phyloP scores from a whole-genome alignment of 208 protist genomes.

The Acanthamoeba castellanii region DNA sequence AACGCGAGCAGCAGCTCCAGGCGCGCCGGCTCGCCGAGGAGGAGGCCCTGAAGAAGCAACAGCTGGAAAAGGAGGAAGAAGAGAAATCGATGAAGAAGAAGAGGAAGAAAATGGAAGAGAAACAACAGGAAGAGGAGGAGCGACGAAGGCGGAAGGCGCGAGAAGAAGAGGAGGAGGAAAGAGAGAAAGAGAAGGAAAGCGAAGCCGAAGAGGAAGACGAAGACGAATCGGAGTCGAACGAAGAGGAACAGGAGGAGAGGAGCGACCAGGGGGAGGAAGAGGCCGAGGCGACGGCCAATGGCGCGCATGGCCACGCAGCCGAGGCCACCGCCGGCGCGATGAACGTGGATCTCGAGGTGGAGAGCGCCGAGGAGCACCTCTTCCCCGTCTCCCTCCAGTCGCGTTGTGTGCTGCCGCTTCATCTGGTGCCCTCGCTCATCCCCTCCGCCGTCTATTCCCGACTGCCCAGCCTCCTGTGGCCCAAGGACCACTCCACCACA shows the following conservation, averaged over 20 bases:
- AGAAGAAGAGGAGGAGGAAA: not conserved
- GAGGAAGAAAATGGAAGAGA: not conserved
- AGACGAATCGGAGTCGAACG: not conserved
- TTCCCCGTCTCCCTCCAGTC: constrained; percentile 39
- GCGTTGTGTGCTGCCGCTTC: not conserved
- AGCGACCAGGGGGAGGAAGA: not conserved
- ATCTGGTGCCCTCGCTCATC: not conserved
- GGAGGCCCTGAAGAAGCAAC: no score
- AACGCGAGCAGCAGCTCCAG: constrained; percentile 12
- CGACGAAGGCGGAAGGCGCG: no score
- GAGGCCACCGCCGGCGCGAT: not conserved
- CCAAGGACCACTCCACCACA: not conserved
- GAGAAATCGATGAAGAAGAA: not conserved
- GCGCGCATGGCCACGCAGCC: not conserved
- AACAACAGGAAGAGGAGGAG: not conserved
- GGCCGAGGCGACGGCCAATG: not conserved
- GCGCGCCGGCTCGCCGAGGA: not conserved
- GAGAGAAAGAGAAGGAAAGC: not conserved
- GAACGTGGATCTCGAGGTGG: not conserved
- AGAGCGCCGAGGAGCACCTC: not conserved
- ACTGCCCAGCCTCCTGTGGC: not conserved
- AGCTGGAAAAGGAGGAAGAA: not conserved
- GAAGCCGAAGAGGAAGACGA: not conserved
- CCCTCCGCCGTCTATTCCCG: not conserved
- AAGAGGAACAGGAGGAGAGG: not conserved